phyloP scores from a whole-genome alignment of 2,329 filamentous ascomycete species.

The Furcasterigmium furcatum region DNA sequence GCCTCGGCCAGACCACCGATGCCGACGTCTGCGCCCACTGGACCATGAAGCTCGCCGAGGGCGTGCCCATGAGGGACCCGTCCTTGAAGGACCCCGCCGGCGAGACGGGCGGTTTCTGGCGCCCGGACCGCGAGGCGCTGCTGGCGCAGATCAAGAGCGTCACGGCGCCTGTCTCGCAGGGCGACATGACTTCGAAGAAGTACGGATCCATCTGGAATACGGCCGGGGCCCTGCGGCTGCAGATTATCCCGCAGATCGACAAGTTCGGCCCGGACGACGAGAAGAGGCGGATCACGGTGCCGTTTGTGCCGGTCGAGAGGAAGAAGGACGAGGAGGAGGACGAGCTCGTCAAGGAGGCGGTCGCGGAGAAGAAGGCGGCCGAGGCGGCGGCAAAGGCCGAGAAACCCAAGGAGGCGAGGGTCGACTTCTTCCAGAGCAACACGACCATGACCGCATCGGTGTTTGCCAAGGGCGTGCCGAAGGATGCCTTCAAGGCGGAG shows the following conservation, averaged over 20 bases:
- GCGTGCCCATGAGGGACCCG: slow-evolving; percentile 28
- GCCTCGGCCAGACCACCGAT: slow-evolving; percentile 69
- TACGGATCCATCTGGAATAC: slow-evolving; percentile 28
- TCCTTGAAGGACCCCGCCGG: slow-evolving; percentile 29
- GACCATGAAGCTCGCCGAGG: slow-evolving; percentile 39
- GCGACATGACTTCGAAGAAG: slow-evolving; percentile 13
- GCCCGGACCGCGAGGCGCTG: slow-evolving; percentile 38
- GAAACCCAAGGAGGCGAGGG: slow-evolving; percentile 25
- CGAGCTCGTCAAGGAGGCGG: slow-evolving; percentile 16
- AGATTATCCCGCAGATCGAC: slow-evolving; percentile 42
- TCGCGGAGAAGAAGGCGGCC: slow-evolving; percentile 2
- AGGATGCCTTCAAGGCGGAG: slow-evolving; percentile 34
- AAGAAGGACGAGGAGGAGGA: slow-evolving; percentile 19
- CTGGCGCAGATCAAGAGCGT: slow-evolving; percentile 25
- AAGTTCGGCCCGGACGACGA: slow-evolving; percentile 39
- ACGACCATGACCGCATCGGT: slow-evolving; percentile 32
- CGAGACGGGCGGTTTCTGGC: slow-evolving; percentile 31
- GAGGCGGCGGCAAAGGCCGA: not conserved
- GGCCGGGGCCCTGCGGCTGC: slow-evolving; percentile 42
- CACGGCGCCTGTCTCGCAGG: slow-evolving; percentile 14
- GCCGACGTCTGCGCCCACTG: slow-evolving; percentile 68
- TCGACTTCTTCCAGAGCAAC: slow-evolving; percentile 29
- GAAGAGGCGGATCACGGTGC: slow-evolving; percentile 41
- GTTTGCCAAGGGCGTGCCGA: slow-evolving; percentile 38
- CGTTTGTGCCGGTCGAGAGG: slow-evolving; percentile 13